phyloP scores from a whole-genome alignment of 768 basidiomycete genomes.

The Phlebiopsis flavidoalba region DNA sequence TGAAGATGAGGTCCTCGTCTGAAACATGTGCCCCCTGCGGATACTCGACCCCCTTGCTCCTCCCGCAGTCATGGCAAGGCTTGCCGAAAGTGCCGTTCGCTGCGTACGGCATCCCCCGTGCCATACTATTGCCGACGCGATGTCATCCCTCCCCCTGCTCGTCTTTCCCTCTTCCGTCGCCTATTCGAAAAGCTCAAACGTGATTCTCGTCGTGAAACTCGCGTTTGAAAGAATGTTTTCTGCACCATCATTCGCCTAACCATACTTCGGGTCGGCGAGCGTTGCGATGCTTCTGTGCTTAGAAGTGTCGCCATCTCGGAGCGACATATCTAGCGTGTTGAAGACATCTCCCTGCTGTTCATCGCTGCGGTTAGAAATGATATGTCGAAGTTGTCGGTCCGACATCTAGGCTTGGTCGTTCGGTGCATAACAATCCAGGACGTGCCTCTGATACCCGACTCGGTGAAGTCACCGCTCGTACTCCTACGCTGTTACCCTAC shows the following conservation, averaged over 20 bases:
- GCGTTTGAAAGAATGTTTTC: not conserved
- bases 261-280: no score
- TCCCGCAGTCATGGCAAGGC: not conserved
- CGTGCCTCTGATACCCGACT: no score
- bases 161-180: no score
- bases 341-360: not conserved
- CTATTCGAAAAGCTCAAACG: no score
- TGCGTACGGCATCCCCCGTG: not conserved
- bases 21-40: not conserved
- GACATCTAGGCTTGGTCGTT: not conserved
- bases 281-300: not conserved
- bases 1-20: not conserved
- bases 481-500: no score
- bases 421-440: no score
- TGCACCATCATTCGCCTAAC: not conserved
- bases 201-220: not conserved
- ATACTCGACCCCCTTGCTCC: not conserved
- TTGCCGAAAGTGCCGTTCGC: not conserved
- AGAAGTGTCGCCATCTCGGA: not conserved
- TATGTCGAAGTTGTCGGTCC: not conserved
- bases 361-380: not conserved
- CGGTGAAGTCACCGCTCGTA: no score
- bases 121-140: not conserved
- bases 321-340: not conserved
- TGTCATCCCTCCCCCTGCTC: not conserved